Conservation (phyloP, 1,139 yeast species). For the Magnusiomyces ingens region DNA sequence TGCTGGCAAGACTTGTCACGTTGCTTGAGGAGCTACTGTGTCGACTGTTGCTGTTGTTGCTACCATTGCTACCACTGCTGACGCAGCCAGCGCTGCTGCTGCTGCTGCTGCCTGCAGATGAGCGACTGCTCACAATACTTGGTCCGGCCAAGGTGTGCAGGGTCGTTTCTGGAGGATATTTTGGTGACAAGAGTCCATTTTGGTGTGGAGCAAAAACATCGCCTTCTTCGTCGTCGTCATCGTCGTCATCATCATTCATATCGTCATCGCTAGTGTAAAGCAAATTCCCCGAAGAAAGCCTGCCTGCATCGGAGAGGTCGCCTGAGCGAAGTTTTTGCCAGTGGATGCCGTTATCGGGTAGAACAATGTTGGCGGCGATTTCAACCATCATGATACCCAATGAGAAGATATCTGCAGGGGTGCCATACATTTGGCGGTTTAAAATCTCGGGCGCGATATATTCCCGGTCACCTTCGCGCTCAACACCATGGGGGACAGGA, state of each 20-base stretch:
- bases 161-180: neutral
- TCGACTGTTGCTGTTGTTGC: neutral
- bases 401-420: conserved; percentile 91
- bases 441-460: conserved; percentile 96
- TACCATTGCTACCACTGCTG: neutral
- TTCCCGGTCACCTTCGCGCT: conserved; percentile 94
- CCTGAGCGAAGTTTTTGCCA: conserved; percentile 97
- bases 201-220: neutral
- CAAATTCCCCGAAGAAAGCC: conserved; percentile 64
- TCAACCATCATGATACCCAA: conserved; percentile 89
- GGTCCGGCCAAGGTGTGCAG: neutral
- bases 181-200: neutral
- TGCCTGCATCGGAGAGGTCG: conserved; percentile 91
- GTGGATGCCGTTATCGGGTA: conserved; percentile 94
- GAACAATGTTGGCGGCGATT: conserved; percentile 88
- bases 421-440: conserved; percentile 73
- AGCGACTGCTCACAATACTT: neutral
- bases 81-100: neutral
- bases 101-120: neutral
- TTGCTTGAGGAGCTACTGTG: neutral
- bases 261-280: conserved; percentile 12
- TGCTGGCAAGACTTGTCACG: neutral
- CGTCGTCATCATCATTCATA: conserved; percentile 2
- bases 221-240: neutral
- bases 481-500: conserved; percentile 46